Conservation (phyloP, 768 basidiomycete genomes). For the Xerocomellus intermedius region DNA sequence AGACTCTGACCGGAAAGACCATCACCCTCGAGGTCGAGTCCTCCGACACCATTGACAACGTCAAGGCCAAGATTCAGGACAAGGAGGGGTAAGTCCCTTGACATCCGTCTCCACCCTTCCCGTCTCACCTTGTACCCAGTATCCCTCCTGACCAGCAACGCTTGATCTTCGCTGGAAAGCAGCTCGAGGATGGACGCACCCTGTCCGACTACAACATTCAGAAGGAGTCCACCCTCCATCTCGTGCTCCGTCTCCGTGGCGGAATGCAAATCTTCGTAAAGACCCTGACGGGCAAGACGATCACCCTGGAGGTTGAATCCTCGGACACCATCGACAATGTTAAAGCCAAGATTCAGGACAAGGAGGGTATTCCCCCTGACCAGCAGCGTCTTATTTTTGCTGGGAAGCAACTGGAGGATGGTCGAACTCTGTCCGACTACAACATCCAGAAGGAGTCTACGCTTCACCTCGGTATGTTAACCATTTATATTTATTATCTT, state of each 20-base stretch:
- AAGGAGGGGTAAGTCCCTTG: constrained; percentile 50
- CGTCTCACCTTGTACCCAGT: constrained; percentile 23
- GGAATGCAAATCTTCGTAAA: constrained; percentile 87
- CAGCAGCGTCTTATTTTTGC: constrained; percentile 92
- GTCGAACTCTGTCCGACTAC: constrained; percentile 86
- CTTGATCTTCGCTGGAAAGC: constrained; percentile 95
- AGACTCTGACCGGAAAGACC: constrained; percentile 87
- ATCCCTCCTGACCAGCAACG: constrained; percentile 92
- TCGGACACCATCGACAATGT: constrained; percentile 88
- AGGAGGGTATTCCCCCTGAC: constrained; percentile 86
- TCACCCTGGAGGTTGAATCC: constrained; percentile 87
- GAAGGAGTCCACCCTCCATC: constrained; percentile 92
- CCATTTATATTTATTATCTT: fast-evolving
- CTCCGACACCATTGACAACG: constrained; percentile 28
- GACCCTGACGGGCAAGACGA: constrained; percentile 86
- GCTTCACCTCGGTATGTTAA: constrained; percentile 40
- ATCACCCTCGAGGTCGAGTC: constrained; percentile 42
- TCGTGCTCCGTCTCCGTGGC: constrained; percentile 85
- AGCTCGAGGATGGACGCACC: constrained; percentile 91
- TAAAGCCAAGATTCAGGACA: constrained; percentile 92
- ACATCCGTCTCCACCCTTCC: fast-evolving
- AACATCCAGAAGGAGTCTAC: constrained; percentile 91
- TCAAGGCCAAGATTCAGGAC: constrained; percentile 57
- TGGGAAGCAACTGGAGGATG: constrained; percentile 90
- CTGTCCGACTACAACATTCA: constrained; percentile 91